Evolutionary conservation across 345 rosid genomes (phyloP), one percentile per base, ranked within the genome.

Genomic region (Syzygium aromaticum): DNA sequence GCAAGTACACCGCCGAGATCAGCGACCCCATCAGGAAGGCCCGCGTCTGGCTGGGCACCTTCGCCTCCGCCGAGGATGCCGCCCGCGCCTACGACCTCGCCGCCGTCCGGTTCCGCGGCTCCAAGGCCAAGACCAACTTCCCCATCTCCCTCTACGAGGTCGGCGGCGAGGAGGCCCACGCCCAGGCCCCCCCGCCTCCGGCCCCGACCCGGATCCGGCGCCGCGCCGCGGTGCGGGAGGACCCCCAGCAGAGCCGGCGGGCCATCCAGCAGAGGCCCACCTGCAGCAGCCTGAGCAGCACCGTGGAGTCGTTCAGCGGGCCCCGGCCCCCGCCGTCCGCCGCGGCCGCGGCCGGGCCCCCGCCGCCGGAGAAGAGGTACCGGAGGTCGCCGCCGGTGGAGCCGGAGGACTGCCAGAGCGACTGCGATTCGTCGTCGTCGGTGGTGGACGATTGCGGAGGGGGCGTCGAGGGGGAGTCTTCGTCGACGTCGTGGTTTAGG

Each of bases 21-120:
- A 93, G 99, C 78, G 98, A 97, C 90, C 99, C 99, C 0, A 86
- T 91, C 90, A 97, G 95, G 86, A 97, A 96, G 85, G 91, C 98
- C 3, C 89, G 98, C 3, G 99, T 97, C 2, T 96, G 99, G 99
- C 94, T 97, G 11, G 99, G 99, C 25, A 97, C 99, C 43, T 97
- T 95, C 61, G 95, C 95, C 73, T 94, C 98, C n/a, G 98, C 98
- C 8, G 97, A 92, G 51, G 99, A 96, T 4, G 99, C 99, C 1
- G 99, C 99, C 6, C 93, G 93, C 21, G 98, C 99, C 40, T 97
- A 97, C 90, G 99, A 97, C 54, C 89, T 94, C 15, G 98, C 99
- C 51, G 98, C 98, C 27, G 92, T 94, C 54, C 88, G 80, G 64
- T 95, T 97, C 87, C 97, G 98, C 11, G 99, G 99, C 49, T 90